Evolutionary conservation across 805 yeast species (phyloP).

Genomic region (Candida bentonensis): DNA sequence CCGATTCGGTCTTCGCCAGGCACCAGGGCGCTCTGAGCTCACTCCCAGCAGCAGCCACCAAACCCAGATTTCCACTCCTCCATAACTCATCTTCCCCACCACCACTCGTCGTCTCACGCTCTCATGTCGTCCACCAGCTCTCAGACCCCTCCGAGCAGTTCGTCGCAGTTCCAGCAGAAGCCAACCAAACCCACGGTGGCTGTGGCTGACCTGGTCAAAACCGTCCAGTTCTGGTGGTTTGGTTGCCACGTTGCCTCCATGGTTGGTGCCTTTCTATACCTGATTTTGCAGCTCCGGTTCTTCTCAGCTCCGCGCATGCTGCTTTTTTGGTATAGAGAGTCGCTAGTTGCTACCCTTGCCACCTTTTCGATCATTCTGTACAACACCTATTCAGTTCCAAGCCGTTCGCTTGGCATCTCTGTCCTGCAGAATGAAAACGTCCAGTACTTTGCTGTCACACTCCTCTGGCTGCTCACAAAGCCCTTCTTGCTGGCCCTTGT

Average conservation of each 20-base stretch:
- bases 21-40: too few species aligned
- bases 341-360: slow-evolving; percentile 49
- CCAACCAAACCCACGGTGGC: too few species aligned
- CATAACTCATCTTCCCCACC: too few species aligned
- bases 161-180: too few species aligned
- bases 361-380: slow-evolving; percentile 66
- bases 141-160: too few species aligned
- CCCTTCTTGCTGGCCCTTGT: slow-evolving; percentile 45
- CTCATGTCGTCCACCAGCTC: too few species aligned
- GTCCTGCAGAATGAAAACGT: slow-evolving; percentile 46
- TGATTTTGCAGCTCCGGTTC: slow-evolving; percentile 10
- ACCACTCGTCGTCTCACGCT: too few species aligned
- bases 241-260: slow-evolving; percentile 12
- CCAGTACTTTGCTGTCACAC: slow-evolving; percentile 51
- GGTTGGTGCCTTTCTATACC: slow-evolving; percentile 6
- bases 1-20: too few species aligned
- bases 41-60: too few species aligned
- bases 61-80: too few species aligned
- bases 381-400: slow-evolving; percentile 32
- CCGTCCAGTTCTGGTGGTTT: slow-evolving; percentile 17
- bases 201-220: too few species aligned
- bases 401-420: slow-evolving; percentile 19
- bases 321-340: slow-evolving; percentile 38
- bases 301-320: slow-evolving; percentile 21
- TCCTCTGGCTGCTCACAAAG: slow-evolving; percentile 45